These are phyloP conservation scores for Bertia moriformis DNA, from an alignment of 2,329 filamentous ascomycete genomes.

Conservation along the genomic window DNA sequence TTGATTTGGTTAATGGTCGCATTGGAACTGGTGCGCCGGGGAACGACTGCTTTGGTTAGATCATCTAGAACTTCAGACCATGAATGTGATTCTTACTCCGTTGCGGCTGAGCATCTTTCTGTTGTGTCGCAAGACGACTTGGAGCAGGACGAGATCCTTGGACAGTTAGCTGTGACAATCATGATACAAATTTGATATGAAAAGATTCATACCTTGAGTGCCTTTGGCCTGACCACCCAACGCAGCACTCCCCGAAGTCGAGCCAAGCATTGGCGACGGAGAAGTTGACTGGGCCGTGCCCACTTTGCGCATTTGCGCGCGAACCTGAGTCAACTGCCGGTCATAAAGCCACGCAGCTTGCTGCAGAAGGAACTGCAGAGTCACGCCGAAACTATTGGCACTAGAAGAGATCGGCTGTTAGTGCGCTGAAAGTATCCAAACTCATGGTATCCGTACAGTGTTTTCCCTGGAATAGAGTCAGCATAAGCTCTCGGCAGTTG, in stretches of 20 bases:
- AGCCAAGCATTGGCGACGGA: conserved; percentile 23
- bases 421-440: neutral
- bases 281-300: conserved; percentile 8
- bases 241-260: conserved; percentile 21
- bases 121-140: conserved; percentile 15
- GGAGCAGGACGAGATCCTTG: conserved; percentile 6
- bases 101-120: conserved; percentile 10
- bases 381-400: conserved; percentile 44
- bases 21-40: neutral
- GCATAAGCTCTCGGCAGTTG: neutral
- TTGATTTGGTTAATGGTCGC: neutral
- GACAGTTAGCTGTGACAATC: too few species aligned
- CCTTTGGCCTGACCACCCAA: neutral
- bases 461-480: neutral
- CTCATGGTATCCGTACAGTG: neutral
- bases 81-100: conserved; percentile 10
- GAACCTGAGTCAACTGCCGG: conserved; percentile 48
- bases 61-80: conserved; percentile 8
- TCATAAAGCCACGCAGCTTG: conserved; percentile 60
- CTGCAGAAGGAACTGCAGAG: conserved; percentile 46
- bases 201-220: too few species aligned
- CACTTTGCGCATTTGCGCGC: conserved; percentile 45
- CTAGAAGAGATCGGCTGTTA: conserved; percentile 13
- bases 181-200: too few species aligned
- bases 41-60: neutral